Conservation (phyloP, 495 filamentous ascomycete species). For the Penicillium silybi region DNA sequence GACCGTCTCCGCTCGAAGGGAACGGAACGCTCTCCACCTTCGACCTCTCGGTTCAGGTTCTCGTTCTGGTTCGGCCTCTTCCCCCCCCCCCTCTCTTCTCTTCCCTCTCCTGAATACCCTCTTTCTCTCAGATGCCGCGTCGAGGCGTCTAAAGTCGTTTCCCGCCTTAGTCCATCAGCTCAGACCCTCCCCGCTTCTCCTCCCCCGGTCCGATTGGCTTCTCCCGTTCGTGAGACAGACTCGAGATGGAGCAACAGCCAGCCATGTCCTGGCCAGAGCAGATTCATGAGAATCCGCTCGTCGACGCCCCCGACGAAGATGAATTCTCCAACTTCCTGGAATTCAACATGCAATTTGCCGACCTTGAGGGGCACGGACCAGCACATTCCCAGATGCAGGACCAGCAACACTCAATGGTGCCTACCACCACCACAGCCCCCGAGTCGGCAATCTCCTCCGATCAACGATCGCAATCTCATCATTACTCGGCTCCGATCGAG, state of each 20-base stretch:
- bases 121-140: neutral
- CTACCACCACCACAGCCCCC: constrained; percentile 29
- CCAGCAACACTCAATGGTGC: constrained; percentile 24
- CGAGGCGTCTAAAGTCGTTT: neutral
- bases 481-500: constrained; percentile 24
- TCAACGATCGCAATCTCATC: constrained; percentile 25
- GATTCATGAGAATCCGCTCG: constrained; percentile 30
- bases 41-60: constrained; percentile 1
- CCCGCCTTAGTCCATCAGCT: neutral
- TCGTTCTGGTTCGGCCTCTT: neutral
- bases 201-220: neutral
- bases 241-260: constrained; percentile 40
- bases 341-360: constrained; percentile 49
- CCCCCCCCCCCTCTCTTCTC: neutral
- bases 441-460: constrained; percentile 28
- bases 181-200: neutral
- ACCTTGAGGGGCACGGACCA: constrained; percentile 43
- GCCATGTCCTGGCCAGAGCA: constrained; percentile 42
- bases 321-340: constrained; percentile 54
- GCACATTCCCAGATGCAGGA: constrained; percentile 29
- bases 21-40: constrained; percentile 1
- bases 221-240: neutral
- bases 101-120: neutral
- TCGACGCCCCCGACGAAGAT: constrained; percentile 36
- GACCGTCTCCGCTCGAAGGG: constrained; percentile 12